Evolutionary conservation across 441 rosid genomes (phyloP), one percentile per base, ranked within the genome.

Genomic region (Gossypium davidsonii): DNA sequence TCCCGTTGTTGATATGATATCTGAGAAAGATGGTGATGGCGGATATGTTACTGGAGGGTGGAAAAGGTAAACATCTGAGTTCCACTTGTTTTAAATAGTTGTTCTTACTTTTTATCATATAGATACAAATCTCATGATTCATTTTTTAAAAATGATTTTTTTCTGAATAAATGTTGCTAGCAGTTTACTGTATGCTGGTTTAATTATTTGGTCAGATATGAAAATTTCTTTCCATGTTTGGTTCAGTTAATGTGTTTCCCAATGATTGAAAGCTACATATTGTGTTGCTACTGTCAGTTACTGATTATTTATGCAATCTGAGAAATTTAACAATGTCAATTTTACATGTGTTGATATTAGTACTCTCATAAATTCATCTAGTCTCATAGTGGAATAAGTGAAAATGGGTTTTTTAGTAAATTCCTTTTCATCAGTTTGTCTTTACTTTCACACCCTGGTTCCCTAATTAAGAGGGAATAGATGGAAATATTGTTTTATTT

Each of bases 1-100:
- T 25, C 79, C 82, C 1, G 1, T 80, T 44, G 80, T 74, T 55
- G 86, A 85, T 78, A 66, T 80, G 37, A 72, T 82, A 44, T 75
- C 73, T 1, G 87, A 78, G 80, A 91, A 90, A 83, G 91, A 89
- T 39, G 60, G 60, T 56, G 60, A 56, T 56, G 61, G 61, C 4
- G 61, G 61, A 76, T 86, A 79, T 57, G 28, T 56, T 56, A 56
- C 26, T 3, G 60, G 60, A 56, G 60, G 60, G 6, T 56, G 60
- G 60, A 56, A 56, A 56, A 56, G 28, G 60, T 56, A 56, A 56
- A 56, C 10, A 56, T 21, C 4, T 12, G 60, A 8, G 23, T 56
- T 56, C 23, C 12, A 11, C 10, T 10, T 11, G 26, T 18, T 21
- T 42, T 62, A 2, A 55, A 12, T n/a, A 0, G 15, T 62, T 25